A percentile compares a stretch with the other conserved stretches of the same genome.
Conservation (phyloP, 176 grass and related monocot species). For the Microstegium vimineum region DNA sequence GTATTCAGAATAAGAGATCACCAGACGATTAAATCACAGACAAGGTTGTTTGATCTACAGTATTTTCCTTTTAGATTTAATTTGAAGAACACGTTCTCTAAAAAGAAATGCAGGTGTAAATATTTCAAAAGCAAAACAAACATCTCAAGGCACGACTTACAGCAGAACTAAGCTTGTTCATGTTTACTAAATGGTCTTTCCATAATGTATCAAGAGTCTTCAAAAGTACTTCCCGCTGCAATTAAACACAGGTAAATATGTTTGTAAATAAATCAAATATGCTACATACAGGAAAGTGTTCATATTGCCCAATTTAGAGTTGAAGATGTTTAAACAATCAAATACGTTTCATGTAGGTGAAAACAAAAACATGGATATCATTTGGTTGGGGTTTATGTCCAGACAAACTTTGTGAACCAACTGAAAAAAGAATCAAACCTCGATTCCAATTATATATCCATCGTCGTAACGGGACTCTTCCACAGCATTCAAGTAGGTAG, state of each 20-base stretch:
- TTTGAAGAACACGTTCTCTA: not conserved
- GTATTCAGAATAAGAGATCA: not conserved
- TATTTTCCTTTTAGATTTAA: not conserved
- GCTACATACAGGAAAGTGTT: not conserved
- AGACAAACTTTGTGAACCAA: slow-evolving; percentile 9
- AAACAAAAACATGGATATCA: not conserved
- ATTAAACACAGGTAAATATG: slow-evolving; percentile 26
- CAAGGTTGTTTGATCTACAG: not conserved
- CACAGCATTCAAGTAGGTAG: slow-evolving; percentile 65
- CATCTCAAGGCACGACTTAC: slow-evolving; percentile 37
- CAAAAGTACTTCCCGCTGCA: slow-evolving; percentile 83
- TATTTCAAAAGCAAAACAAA: not conserved
- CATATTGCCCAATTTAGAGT: not conserved
- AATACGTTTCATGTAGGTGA: not conserved
- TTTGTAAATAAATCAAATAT: not conserved
- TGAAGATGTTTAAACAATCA: not conserved
- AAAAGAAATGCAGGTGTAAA: not conserved
- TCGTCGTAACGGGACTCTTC: slow-evolving; percentile 78
- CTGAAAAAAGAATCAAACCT: slow-evolving; percentile 49
- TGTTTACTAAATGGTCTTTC: slow-evolving; percentile 98
- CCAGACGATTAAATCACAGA: not conserved
- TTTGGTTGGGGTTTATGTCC: slow-evolving; percentile 15
- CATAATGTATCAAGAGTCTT: slow-evolving; percentile 84
- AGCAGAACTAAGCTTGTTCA: slow-evolving; percentile 97
- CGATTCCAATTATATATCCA: slow-evolving; percentile 67